Evolutionary conservation across 2,329 filamentous ascomycete species (phyloP), one percentile per base, ranked within the genome.

Genomic region (Fusarium clavum): DNA sequence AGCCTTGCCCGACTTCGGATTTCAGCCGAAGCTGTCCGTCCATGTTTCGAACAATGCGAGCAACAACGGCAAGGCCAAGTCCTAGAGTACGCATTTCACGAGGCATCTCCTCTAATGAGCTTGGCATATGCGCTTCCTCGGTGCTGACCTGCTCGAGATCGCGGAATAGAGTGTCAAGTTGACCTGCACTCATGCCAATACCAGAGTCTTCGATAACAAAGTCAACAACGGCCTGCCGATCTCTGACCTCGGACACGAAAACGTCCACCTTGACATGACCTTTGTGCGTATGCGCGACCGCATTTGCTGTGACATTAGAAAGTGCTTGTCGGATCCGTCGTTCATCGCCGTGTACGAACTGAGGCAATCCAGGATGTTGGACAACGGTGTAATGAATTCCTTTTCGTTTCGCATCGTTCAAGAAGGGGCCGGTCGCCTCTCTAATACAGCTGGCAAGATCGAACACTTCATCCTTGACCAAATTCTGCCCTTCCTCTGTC

Each of bases 21-120:
- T 94, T 95, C 2, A 97, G 81, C 3, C 93, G 89, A 30, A 97
- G 80, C 75, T 97, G 94, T 0, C 94, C 94, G 62, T 95, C 91
- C 92, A 97, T 96, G 75, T 94, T 97, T n/a, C 90, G 88, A 32
- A 97, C 86, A 38, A 94, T 93, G 40, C 94, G 88, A 18, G 93
- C 92, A n/a, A 97, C 94, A 14, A 97, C 85, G 1, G 94, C 94
- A n/a, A 97, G 84, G 0, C 94, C 94, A 12, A 97, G 85, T 0
- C 94, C 94, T 2, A 97, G 80, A 0, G 89, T 90, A 51, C 82
- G 80, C 20, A 77, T 66, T 22, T 81, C 71, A 43, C 64, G 67
- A 16, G 77, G 59, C 55, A 79, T 75, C 5, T 78, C 75, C 20
- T 76, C 61, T 43, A 79, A n/a, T 0, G 34, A 56, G 30, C 43